These are phyloP conservation scores for Calendula officinalis DNA, from an alignment of 129 eudicot species.

Conservation along the genomic window DNA sequence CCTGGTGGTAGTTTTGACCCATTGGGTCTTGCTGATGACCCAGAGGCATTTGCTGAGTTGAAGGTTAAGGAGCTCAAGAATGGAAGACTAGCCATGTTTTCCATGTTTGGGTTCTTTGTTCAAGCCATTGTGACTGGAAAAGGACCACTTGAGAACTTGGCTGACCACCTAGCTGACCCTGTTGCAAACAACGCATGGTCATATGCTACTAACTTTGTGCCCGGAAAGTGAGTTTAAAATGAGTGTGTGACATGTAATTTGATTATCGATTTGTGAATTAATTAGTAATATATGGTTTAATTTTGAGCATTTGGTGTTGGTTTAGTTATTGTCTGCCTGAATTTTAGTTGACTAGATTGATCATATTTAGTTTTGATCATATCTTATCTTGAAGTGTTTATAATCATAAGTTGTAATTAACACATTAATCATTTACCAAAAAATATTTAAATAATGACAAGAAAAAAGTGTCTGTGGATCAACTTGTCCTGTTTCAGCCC, in stretches of 20 bases:
- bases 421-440: too few species aligned
- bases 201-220: conserved; percentile 35
- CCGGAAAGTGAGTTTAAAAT: conserved; percentile 36
- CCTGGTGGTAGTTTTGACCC: too few species aligned
- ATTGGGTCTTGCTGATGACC: too few species aligned
- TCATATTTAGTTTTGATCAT: neutral
- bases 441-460: too few species aligned
- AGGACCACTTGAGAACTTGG: conserved; percentile 67
- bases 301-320: conserved; percentile 17
- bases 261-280: conserved; percentile 26
- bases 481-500: neutral
- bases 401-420: too few species aligned
- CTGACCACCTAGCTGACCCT: conserved; percentile 30
- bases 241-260: too few species aligned
- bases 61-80: too few species aligned
- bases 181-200: too few species aligned
- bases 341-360: neutral
- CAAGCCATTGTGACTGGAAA: conserved; percentile 71
- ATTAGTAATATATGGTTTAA: conserved; percentile 10
- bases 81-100: conserved; percentile 48
- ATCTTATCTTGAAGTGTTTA: too few species aligned
- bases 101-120: conserved; percentile 69
- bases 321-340: neutral
- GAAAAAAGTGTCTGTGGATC: too few species aligned
- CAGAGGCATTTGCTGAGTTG: too few species aligned